Conservation (phyloP, 225 moss, liverwort and hornwort genomes). For the Antitrichia curtipendula region DNA sequence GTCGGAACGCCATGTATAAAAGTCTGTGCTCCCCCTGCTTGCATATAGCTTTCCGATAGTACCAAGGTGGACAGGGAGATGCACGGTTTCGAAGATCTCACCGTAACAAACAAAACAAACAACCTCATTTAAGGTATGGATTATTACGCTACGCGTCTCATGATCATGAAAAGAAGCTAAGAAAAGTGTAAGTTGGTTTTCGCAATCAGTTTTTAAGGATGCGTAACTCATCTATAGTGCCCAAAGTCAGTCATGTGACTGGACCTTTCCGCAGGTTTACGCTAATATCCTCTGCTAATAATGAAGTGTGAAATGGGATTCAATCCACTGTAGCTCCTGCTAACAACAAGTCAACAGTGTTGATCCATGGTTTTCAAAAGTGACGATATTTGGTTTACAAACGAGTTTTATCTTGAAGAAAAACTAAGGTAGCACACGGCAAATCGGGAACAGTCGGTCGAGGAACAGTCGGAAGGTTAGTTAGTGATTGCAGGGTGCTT, state of each 20-base stretch:
- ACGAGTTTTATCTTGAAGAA: neutral
- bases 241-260: neutral
- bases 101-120: no score
- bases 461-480: no score
- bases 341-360: neutral
- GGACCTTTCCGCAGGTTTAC: neutral
- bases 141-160: neutral
- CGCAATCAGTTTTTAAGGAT: neutral
- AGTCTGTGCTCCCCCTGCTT: no score
- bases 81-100: no score
- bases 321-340: neutral
- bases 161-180: neutral
- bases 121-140: no score
- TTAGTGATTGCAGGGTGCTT: neutral
- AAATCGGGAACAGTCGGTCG: neutral
- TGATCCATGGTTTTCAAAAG: neutral
- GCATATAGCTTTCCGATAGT: no score
- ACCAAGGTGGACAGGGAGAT: no score
- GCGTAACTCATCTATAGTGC: no score
- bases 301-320: neutral
- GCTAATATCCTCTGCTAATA: neutral
- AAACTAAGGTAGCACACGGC: neutral
- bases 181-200: neutral
- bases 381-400: neutral
- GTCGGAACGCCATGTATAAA: no score